A percentile compares a stretch with the other conserved stretches of the same genome.
Conservation (phyloP, 257 asterid genomes). For the Linaria vulgaris region DNA sequence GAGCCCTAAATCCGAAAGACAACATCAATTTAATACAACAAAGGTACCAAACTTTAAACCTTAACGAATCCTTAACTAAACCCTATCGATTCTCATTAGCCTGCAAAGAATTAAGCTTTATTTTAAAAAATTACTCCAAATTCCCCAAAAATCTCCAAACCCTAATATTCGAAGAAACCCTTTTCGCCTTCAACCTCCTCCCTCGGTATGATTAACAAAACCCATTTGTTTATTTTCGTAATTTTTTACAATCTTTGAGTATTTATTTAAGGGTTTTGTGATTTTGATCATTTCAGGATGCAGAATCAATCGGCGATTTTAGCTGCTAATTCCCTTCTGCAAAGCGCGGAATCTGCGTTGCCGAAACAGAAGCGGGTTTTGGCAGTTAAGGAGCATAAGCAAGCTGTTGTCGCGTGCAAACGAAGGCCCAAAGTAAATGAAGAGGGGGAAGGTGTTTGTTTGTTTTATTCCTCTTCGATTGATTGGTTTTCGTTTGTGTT, state of each 20-base stretch:
- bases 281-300: constrained; percentile 43
- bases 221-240: neutral
- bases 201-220: constrained; percentile 47
- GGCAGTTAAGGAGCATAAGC: constrained; percentile 66
- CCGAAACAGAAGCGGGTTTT: constrained; percentile 70
- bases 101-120: constrained; percentile 60
- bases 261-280: neutral
- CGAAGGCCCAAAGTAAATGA: constrained; percentile 53
- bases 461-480: neutral
- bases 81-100: constrained; percentile 45
- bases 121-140: constrained; percentile 52
- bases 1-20: constrained; percentile 20
- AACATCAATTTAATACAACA: constrained; percentile 29
- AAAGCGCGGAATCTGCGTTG: constrained; percentile 66
- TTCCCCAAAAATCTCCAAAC: constrained; percentile 62
- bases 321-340: constrained; percentile 66
- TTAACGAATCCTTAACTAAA: constrained; percentile 50
- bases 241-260: neutral
- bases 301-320: constrained; percentile 52
- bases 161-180: constrained; percentile 62
- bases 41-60: constrained; percentile 51
- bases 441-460: constrained; percentile 41
- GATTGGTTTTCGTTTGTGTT: neutral
- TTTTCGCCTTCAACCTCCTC: constrained; percentile 71
- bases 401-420: constrained; percentile 67